These are phyloP conservation scores for Grosmannia huntii DNA, from an alignment of 2,329 filamentous ascomycete species.

Conservation along the genomic window DNA sequence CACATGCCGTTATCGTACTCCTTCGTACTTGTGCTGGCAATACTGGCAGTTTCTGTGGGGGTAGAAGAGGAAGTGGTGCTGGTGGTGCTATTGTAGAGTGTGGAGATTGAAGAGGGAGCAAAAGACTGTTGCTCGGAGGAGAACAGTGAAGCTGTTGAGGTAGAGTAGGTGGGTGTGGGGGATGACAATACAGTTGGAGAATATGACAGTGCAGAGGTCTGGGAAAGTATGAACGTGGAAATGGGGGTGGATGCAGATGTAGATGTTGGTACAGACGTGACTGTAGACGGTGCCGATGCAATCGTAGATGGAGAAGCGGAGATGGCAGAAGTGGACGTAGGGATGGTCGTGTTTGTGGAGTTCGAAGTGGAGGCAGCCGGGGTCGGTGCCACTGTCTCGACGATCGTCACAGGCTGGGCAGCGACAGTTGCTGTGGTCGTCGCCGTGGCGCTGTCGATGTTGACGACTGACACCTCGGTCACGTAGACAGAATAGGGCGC, in stretches of 20 bases:
- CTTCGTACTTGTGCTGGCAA: background rate
- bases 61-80: slow-evolving; percentile 15
- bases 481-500: slow-evolving; percentile 13
- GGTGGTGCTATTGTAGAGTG: background rate
- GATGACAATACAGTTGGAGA: background rate
- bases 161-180: background rate
- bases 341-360: background rate
- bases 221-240: background rate
- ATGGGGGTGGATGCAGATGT: background rate
- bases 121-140: background rate
- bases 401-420: background rate
- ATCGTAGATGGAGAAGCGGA: background rate
- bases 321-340: background rate
- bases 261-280: background rate
- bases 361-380: background rate
- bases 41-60: background rate
- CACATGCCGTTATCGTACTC: slow-evolving; percentile 17
- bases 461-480: slow-evolving; percentile 14
- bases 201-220: background rate
- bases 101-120: background rate
- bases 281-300: background rate
- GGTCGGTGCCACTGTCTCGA: background rate
- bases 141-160: background rate
- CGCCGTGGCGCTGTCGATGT: slow-evolving; percentile 9
- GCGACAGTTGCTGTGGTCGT: slow-evolving; percentile 2